Percentiles rank a stretch among this genome's conserved stretches.
phyloP scores from a whole-genome alignment of 768 basidiomycete species.

The Russula emetica region DNA sequence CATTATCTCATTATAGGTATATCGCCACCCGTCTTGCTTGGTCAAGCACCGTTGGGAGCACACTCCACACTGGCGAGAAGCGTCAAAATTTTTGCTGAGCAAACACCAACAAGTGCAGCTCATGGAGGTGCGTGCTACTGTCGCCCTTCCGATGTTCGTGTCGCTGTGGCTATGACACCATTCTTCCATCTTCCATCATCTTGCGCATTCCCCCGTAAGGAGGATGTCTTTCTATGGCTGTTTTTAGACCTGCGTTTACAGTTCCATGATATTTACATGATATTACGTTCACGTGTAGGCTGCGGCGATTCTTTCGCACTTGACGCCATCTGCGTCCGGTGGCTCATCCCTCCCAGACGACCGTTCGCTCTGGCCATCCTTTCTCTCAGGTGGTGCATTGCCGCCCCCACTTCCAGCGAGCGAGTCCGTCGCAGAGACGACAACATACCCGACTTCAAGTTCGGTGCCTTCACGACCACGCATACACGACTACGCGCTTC shows the following conservation, averaged over 20 bases:
- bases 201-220: not conserved
- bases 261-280: conserved; percentile 3
- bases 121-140: conserved; percentile 61
- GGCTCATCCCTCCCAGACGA: conserved; percentile 87
- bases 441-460: conserved; percentile 41
- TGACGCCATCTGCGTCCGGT: conserved; percentile 61
- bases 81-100: conserved; percentile 82
- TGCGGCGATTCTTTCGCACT: conserved; percentile 89
- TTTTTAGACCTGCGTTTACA: not conserved
- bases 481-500: conserved; percentile 61
- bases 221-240: not conserved
- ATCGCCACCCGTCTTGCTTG: conserved; percentile 89
- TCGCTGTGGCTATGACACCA: conserved; percentile 17
- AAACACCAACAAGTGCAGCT: conserved; percentile 98
- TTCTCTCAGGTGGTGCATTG: conserved; percentile 65
- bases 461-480: conserved; percentile 60
- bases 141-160: conserved; percentile 10
- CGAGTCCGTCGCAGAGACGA: conserved; percentile 25
- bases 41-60: conserved; percentile 99
- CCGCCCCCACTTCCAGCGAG: conserved; percentile 42
- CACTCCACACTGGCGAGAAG: conserved; percentile 92
- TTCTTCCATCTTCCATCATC: not conserved
- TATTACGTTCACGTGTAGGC: conserved; percentile 47
- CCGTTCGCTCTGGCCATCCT: conserved; percentile 87
- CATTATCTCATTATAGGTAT: conserved; percentile 47